Conservation (phyloP, 345 rosid genomes). For the Acer campestre region DNA sequence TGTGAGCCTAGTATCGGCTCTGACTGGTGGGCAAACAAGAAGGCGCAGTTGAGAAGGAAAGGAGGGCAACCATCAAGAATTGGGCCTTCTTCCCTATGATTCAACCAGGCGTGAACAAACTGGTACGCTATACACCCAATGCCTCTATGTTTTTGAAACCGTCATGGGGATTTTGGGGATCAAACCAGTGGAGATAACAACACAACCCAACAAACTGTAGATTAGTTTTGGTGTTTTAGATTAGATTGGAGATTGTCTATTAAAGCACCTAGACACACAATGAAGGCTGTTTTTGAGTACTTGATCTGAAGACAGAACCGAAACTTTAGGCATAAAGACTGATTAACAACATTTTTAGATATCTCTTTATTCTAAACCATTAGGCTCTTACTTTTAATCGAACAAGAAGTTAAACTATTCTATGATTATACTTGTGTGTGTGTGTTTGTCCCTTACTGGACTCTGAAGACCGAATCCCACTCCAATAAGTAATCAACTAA, state of each 20-base stretch:
- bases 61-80: slow-evolving; percentile 37
- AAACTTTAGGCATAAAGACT: slow-evolving; percentile 18
- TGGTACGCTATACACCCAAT: neutral
- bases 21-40: slow-evolving; percentile 58
- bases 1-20: slow-evolving; percentile 35
- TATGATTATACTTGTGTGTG: too few relatives aligned
- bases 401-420: too few relatives aligned
- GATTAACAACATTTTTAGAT: slow-evolving; percentile 18
- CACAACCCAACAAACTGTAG: slow-evolving; percentile 5
- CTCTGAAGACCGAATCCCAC: too few relatives aligned
- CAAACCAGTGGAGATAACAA: slow-evolving; percentile 5
- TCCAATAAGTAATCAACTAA: too few relatives aligned
- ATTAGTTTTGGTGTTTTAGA: slow-evolving; percentile 22
- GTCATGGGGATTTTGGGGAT: slow-evolving; percentile 2
- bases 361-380: slow-evolving; percentile 2
- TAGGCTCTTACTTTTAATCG: neutral
- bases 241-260: slow-evolving; percentile 10
- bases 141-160: slow-evolving; percentile 11
- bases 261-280: slow-evolving; percentile 18
- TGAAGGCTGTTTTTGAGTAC: slow-evolving; percentile 55
- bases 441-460: too few relatives aligned
- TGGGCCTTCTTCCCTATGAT: slow-evolving; percentile 90
- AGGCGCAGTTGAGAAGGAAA: slow-evolving; percentile 51
- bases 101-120: slow-evolving; percentile 68
- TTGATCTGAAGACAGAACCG: slow-evolving; percentile 27